Conservation (phyloP, 73 alveolate species). For the Paramecium caudatum region DNA sequence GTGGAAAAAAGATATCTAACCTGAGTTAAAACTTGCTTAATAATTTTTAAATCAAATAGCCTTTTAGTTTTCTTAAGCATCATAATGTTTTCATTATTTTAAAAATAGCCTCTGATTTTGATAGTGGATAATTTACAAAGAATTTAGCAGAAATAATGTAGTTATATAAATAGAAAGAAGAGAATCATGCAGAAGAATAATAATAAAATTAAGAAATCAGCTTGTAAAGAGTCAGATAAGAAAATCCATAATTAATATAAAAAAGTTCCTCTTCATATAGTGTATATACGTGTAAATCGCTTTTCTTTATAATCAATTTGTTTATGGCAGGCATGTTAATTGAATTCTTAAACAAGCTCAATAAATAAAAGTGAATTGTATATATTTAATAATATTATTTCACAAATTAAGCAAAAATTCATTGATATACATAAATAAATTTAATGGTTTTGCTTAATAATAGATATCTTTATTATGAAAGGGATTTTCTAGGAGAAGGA, state of each 20-base stretch:
- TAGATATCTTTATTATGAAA: constrained; percentile 59
- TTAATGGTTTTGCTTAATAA: constrained; percentile 28
- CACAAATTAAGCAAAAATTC: neutral
- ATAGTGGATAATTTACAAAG: constrained; percentile 14
- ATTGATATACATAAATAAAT: neutral
- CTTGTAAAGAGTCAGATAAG: neutral
- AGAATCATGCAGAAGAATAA: neutral
- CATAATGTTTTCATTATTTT: neutral
- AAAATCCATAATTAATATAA: neutral
- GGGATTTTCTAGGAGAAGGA: constrained; percentile 65
- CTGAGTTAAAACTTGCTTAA: neutral
- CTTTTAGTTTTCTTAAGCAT: neutral
- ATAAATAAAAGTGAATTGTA: neutral
- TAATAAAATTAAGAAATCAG: neutral
- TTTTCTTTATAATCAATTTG: neutral
- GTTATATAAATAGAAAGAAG: neutral
- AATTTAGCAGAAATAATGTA: neutral
- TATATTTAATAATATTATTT: neutral
- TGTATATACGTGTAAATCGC: constrained; percentile 1
- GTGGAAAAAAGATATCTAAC: too few relatives aligned
- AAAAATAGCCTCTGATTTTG: neutral
- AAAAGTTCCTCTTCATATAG: neutral
- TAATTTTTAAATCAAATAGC: neutral
- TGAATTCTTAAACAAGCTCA: constrained; percentile 2
- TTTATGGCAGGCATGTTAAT: neutral